Evolutionary conservation across 371 early-diverging fungal genomes (phyloP).

Genomic region (Gilbertella persicaria): DNA sequence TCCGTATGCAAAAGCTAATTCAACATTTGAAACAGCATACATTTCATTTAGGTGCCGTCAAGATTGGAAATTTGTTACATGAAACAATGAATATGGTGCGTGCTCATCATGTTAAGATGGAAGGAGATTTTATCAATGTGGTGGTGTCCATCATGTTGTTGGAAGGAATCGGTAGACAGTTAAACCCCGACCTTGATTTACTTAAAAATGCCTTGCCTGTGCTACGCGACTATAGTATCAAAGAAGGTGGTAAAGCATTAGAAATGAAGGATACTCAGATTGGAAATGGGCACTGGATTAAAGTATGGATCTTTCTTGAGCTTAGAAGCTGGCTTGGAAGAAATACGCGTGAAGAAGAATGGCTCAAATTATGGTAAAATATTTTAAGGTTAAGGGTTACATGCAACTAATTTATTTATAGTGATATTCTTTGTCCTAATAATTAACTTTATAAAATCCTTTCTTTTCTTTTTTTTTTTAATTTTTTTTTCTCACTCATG

Average conservation of each 20-base stretch:
- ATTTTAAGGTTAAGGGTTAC: neutral
- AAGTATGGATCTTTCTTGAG: conserved; percentile 81
- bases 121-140: conserved; percentile 93
- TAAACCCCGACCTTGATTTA: conserved; percentile 92
- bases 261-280: conserved; percentile 53
- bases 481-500: conserved; percentile 5
- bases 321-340: conserved; percentile 64
- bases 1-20: conserved; percentile 78
- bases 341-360: conserved; percentile 47
- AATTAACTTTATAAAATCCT: neutral
- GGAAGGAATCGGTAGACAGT: conserved; percentile 91
- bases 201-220: conserved; percentile 83
- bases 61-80: conserved; percentile 75
- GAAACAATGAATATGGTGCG: conserved; percentile 86
- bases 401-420: conserved; percentile 3
- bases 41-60: conserved; percentile 77
- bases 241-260: conserved; percentile 58
- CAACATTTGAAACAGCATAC: conserved; percentile 68
- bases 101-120: conserved; percentile 88
- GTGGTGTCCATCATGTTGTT: conserved; percentile 86
- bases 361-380: conserved; percentile 53
- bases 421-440: conserved; percentile 31
- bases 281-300: conserved; percentile 59
- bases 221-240: conserved; percentile 64
- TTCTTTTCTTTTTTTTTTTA: conserved; percentile 10